These are phyloP conservation scores for Aspergillus terreus DNA, from an alignment of 2,329 filamentous ascomycete genomes.

Conservation along the genomic window DNA sequence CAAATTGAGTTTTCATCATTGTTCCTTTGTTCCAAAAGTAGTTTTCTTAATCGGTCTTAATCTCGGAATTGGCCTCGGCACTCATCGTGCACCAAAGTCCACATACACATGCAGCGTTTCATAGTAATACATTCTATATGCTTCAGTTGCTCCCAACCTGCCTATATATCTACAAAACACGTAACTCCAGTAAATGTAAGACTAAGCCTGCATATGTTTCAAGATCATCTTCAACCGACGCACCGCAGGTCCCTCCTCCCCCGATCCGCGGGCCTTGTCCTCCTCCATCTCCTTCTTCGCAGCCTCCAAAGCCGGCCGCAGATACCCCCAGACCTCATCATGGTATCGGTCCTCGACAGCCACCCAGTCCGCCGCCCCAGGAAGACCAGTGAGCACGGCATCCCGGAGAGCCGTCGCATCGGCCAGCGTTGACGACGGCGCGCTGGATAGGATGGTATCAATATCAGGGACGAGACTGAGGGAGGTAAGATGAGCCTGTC, in stretches of 20 bases:
- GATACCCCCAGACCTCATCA: slow-evolving; percentile 67
- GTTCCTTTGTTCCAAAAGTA: not conserved
- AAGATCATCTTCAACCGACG: slow-evolving; percentile 38
- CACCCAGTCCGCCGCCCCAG: slow-evolving; percentile 32
- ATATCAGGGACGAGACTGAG: slow-evolving; percentile 33
- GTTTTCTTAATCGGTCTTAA: not conserved
- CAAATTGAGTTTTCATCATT: slow-evolving; percentile 2
- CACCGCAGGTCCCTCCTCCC: slow-evolving; percentile 34
- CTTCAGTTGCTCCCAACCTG: not conserved
- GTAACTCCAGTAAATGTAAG: no score
- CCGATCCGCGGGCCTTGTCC: slow-evolving; percentile 8
- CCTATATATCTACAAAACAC: not conserved
- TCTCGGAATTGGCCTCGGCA: not conserved
- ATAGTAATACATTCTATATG: not conserved
- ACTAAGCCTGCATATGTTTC: slow-evolving; percentile 32
- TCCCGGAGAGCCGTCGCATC: slow-evolving; percentile 24
- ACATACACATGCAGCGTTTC: not conserved
- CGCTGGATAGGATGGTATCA: slow-evolving; percentile 26
- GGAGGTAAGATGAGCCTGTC: slow-evolving; percentile 18
- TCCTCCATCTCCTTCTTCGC: slow-evolving; percentile 55
- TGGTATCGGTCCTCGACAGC: slow-evolving; percentile 35
- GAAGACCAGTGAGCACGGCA: slow-evolving; percentile 25
- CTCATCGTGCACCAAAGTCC: not conserved
- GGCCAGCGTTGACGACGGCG: slow-evolving; percentile 9
- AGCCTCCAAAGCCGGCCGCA: slow-evolving; percentile 54